phyloP scores from a whole-genome alignment of 106 monocot genomes.

The Apostasia ramifera region DNA sequence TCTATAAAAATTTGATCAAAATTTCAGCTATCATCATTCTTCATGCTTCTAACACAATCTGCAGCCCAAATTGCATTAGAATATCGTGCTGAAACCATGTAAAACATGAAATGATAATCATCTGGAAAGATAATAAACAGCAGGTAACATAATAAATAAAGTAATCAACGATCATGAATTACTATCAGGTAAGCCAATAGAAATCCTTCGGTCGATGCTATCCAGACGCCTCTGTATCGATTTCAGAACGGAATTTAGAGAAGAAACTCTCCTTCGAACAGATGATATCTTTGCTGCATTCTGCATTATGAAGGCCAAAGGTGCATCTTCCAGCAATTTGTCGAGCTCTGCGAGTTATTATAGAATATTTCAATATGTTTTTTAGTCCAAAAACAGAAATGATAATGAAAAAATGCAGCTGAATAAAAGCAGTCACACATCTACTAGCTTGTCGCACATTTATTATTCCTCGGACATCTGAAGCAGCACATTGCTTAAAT shows the following conservation, averaged over 20 bases:
- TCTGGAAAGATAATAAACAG: too few relatives aligned
- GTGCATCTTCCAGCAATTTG: slow-evolving; percentile 86
- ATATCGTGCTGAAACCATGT: not conserved
- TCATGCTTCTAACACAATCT: not conserved
- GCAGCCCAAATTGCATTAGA: not conserved
- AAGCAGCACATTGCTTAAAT: too few relatives aligned
- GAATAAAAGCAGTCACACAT: too few relatives aligned
- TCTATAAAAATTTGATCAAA: too few relatives aligned
- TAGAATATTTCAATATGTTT: too few relatives aligned
- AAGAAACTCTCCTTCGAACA: slow-evolving; percentile 66
- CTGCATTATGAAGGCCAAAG: slow-evolving; percentile 74
- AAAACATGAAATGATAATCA: not conserved
- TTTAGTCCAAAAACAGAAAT: too few relatives aligned
- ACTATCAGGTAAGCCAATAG: slow-evolving; percentile 34
- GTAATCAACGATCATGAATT: not conserved
- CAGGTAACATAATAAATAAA: too few relatives aligned
- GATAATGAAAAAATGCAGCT: too few relatives aligned
- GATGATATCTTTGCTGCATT: slow-evolving; percentile 80
- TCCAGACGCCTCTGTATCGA: slow-evolving; percentile 91
- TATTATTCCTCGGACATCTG: too few relatives aligned
- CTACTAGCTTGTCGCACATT: too few relatives aligned
- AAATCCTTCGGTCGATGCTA: slow-evolving; percentile 70
- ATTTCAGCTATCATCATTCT: too few relatives aligned
- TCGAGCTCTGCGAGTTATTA: slow-evolving; percentile 53
- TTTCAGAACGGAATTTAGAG: slow-evolving; percentile 66